These are phyloP conservation scores for Stromatinia cepivora DNA, from an alignment of 2,329 filamentous ascomycete species.

Conservation along the genomic window DNA sequence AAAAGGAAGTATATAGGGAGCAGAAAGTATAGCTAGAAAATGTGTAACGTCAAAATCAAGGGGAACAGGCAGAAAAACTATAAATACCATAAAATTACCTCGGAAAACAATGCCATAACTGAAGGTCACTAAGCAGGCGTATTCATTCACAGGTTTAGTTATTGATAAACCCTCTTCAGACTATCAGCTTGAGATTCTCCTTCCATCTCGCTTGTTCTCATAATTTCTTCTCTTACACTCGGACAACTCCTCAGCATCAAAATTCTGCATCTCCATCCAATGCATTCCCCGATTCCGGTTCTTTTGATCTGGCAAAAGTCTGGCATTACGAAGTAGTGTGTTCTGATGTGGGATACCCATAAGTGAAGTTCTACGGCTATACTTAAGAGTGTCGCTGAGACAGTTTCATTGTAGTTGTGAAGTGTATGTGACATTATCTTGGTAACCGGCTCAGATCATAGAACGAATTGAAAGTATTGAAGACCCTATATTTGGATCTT, in stretches of 20 bases:
- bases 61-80: not conserved
- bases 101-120: not conserved
- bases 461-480: not conserved
- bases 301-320: not conserved
- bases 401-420: not conserved
- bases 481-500: not conserved
- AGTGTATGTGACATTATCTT: not conserved
- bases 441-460: not conserved
- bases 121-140: not conserved
- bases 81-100: not conserved
- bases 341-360: not conserved
- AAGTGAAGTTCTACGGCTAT: not conserved
- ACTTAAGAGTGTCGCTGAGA: not conserved
- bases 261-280: not conserved
- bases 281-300: not conserved
- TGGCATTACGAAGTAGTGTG: not conserved
- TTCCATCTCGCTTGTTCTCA: not conserved
- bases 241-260: too few relatives aligned
- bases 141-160: not conserved
- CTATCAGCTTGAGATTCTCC: not conserved
- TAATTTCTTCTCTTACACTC: not conserved
- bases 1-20: not conserved
- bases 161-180: slow-evolving; percentile 1
- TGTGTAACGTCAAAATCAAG: not conserved
- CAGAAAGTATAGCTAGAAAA: not conserved